These are phyloP conservation scores for Podaxis sp. DNA, from an alignment of 768 basidiomycete species.

Conservation along the genomic window DNA sequence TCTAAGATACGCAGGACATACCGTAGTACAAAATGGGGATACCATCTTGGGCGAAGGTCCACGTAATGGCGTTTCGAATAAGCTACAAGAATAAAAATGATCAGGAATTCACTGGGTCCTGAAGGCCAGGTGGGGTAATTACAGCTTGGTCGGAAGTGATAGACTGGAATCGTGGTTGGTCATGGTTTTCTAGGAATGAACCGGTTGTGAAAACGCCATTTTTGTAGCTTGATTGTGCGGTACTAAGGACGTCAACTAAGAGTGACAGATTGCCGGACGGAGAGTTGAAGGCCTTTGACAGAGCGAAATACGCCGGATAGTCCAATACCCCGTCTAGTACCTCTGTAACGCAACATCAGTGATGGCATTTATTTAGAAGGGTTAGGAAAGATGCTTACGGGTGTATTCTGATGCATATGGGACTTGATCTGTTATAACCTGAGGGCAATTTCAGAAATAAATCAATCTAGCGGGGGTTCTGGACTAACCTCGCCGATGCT, in stretches of 20 bases:
- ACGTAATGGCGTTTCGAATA: slow-evolving; percentile 57
- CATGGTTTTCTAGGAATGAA: slow-evolving; percentile 73
- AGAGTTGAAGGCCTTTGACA: slow-evolving; percentile 53
- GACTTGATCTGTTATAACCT: slow-evolving; percentile 17
- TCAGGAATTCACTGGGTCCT: not conserved
- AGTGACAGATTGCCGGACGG: slow-evolving; percentile 50
- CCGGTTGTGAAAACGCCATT: slow-evolving; percentile 42
- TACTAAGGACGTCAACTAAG: slow-evolving; percentile 23
- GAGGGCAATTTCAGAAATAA: slow-evolving; percentile 18
- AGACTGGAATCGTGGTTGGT: slow-evolving; percentile 59
- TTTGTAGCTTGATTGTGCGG: slow-evolving; percentile 45
- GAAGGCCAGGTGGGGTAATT: slow-evolving; percentile 10
- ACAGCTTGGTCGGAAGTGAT: slow-evolving; percentile 47
- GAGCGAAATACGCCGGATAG: slow-evolving; percentile 55
- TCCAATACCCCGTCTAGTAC: slow-evolving; percentile 60
- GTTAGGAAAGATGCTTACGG: slow-evolving; percentile 13
- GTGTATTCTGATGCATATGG: slow-evolving; percentile 42
- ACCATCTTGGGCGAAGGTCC: slow-evolving; percentile 66
- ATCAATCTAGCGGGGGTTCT: not conserved
- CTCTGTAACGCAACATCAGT: slow-evolving; percentile 24
- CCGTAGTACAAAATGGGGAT: slow-evolving; percentile 60
- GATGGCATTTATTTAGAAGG: no score
- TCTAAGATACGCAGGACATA: not conserved
- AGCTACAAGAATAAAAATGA: slow-evolving; percentile 20
- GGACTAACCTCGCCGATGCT: slow-evolving; percentile 66